Base-by-base conservation (phyloP, 352 stramenopile species). In the Pythium pectinolyticum region DNA sequence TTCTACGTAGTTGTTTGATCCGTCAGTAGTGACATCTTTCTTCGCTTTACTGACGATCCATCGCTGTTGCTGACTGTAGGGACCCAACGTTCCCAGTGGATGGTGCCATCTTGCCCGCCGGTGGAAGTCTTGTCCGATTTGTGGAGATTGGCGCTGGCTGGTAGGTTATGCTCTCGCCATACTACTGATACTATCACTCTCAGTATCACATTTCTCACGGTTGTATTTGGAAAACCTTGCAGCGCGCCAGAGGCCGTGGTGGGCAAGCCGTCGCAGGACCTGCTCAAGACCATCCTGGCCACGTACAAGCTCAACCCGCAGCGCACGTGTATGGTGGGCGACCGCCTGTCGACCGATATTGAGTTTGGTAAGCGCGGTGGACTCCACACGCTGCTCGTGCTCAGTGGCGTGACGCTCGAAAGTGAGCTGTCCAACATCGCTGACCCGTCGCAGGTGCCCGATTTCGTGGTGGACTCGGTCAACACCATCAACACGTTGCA, bases 301-400 rank as follows among this genome's bases (percentile, higher is more conserved):
- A 86, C 78, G 24, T 89, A 90, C 75, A 80, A 78, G 40, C 55
- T 95, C 15, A 63, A 91, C 39, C 69, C 82, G 5, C 69, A 75
- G 30, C 82, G 83, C 70, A 95, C 86, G 19, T 93, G 84, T 80
- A 94, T 94, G 86, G 84, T 94, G n/a, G 86, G 86, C 54, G 86
- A 94, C 51, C 80, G 82, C 25, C 63, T 94, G 34, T 88, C 81
- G 28, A 94, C 86, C 1, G 86, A 94, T 70, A 94, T 94, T 67
- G 80, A 89, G 66, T 94, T 94, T 31, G 86, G 86, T 48, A 80
- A 81, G 28, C 74, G 77, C 17, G 86, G 86, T 32, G 82, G 84
- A 4, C 47, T 92, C 45, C 69, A 84, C 41, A 94, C 86, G 37
- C 68, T 94, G 58, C 71, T 94, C 7, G 86, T 94, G 54, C 74